Evolutionary conservation across 441 rosid species (phyloP).

Genomic region (Manihot esculenta): DNA sequence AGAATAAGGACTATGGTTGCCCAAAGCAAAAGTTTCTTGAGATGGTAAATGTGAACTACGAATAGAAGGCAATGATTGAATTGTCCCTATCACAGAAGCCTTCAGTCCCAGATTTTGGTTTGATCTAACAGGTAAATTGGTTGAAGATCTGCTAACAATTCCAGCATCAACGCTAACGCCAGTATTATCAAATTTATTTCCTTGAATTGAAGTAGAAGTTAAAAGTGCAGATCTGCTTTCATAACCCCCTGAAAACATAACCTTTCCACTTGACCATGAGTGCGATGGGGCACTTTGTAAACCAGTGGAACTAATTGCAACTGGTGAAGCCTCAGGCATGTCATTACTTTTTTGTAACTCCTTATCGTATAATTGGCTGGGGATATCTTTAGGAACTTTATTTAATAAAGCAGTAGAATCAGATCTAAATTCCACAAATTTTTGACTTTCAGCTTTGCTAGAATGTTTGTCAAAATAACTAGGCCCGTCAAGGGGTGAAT

Average conservation of each 20-base stretch:
- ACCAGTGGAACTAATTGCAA: constrained; percentile 33
- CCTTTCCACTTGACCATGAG: constrained; percentile 46
- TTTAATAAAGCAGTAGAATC: constrained; percentile 35
- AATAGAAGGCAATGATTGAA: constrained; percentile 65
- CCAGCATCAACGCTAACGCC: constrained; percentile 30
- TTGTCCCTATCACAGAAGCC: constrained; percentile 38
- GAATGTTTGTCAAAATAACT: constrained; percentile 20
- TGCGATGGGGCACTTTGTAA: constrained; percentile 40
- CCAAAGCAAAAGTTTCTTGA: constrained; percentile 54
- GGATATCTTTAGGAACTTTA: constrained; percentile 30
- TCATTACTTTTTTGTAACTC: constrained; percentile 33
- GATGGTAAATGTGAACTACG: constrained; percentile 45
- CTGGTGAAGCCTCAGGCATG: constrained; percentile 35
- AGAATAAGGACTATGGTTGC: constrained; percentile 40
- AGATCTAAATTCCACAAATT: constrained; percentile 32
- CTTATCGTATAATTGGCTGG: constrained; percentile 31
- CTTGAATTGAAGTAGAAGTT: constrained; percentile 33
- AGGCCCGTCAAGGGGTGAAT: constrained; percentile 30
- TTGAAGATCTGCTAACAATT: constrained; percentile 32
- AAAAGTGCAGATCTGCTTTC: constrained; percentile 31
- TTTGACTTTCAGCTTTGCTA: constrained; percentile 36
- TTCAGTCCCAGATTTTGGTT: constrained; percentile 31
- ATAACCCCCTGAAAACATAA: constrained; percentile 23
- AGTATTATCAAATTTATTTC: constrained; percentile 33
- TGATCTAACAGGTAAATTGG: constrained; percentile 33